Evolutionary conservation across 2,329 filamentous ascomycete genomes (phyloP).

Genomic region (Fusarium solani-melongenae): DNA sequence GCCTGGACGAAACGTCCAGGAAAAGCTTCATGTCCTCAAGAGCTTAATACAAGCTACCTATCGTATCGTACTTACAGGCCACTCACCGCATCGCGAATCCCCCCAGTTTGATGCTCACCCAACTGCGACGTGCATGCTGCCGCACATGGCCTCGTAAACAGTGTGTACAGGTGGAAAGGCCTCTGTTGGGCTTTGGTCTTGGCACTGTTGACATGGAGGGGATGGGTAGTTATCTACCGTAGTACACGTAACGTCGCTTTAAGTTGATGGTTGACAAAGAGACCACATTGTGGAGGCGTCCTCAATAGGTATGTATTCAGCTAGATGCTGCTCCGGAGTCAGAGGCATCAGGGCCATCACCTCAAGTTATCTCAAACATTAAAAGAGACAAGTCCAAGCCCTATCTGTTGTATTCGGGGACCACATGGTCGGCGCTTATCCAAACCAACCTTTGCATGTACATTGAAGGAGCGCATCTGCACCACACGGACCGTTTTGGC

Average conservation of each 20-base stretch:
- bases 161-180: background rate
- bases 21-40: background rate
- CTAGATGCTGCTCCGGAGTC: background rate
- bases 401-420: background rate
- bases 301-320: background rate
- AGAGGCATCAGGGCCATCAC: background rate
- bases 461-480: background rate
- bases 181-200: background rate
- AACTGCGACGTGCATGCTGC: background rate
- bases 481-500: background rate
- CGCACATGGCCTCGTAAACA: background rate
- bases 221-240: background rate
- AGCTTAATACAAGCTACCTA: background rate
- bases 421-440: background rate
- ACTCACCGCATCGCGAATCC: background rate
- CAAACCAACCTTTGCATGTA: background rate
- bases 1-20: background rate
- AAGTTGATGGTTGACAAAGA: background rate
- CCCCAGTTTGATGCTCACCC: background rate
- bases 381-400: background rate
- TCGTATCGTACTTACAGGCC: background rate
- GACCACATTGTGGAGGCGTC: background rate
- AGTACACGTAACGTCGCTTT: background rate
- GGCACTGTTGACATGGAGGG: background rate
- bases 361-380: background rate